Evolutionary conservation across 2,329 filamentous ascomycete genomes (phyloP), one percentile per base, ranked within the genome.

Genomic region (Pseudocercospora eumusae): DNA sequence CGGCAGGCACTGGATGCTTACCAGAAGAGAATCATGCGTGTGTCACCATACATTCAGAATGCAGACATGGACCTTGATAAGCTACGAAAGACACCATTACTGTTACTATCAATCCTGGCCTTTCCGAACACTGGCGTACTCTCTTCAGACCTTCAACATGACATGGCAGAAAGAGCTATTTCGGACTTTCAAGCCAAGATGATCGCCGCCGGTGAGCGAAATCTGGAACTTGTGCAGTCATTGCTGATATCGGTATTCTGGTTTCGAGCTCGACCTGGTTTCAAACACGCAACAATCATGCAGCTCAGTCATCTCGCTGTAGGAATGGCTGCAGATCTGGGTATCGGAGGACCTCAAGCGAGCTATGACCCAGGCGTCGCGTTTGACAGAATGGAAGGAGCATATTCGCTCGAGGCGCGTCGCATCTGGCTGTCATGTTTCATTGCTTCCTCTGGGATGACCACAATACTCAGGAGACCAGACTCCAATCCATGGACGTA

Each of bases 241-340:
- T 76, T 96, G 15, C 82, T 90, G 59, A 78, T 96, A 1, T 82
- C 86, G 3, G 85, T 87, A 20, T 84, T 91, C 23, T 96, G 91
- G 90, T 93, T 95, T 73, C 86, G 86, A 3, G 73, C 90, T 90
- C 20, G 91, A 90, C 0, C 86, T 31, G 56, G 92, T 65, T 84
- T 89, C 65, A 90, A 93, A 70, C 89, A 93, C 76, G 84, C 93
- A 71, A 93, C 93, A 71, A 93, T 93, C 73, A 93, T 93, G 76
- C 90, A 93, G 77, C 83, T 93, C 63, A 85, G 91, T 42, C 90
- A 95, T 73, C 85, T 91, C 68, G 88, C 89, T 1, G 87, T 87
- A 49, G 83, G 90, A 68, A 89, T 95, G 86, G 88, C 88, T 21
- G 86, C 93, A 59, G 91, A 96, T 68, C 82, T 96, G 27, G 91